Evolutionary conservation across 2,329 filamentous ascomycete species (phyloP).

Genomic region (Alternaria solani): DNA sequence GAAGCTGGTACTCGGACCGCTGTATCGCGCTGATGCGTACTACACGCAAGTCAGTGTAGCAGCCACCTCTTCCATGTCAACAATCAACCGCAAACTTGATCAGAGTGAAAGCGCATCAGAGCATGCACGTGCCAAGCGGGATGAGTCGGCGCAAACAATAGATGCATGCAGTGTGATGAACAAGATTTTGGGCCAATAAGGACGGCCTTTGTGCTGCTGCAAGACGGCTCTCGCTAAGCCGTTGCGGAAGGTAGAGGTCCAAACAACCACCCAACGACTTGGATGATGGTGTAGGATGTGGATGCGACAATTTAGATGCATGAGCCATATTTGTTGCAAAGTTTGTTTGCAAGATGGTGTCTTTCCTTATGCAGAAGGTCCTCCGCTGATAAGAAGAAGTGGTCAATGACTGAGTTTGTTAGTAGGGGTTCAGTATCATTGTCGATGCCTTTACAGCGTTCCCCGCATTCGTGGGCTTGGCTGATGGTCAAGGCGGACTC

Average conservation of each 20-base stretch:
- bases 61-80: not conserved
- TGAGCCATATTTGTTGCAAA: not conserved
- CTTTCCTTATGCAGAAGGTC: not conserved
- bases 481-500: not conserved
- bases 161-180: slow-evolving; percentile 14
- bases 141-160: not conserved
- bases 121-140: not conserved
- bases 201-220: not conserved
- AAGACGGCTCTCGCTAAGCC: slow-evolving; percentile 10
- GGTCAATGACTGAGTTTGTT: not conserved
- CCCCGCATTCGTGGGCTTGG: not conserved
- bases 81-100: not conserved
- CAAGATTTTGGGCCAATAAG: slow-evolving; percentile 4
- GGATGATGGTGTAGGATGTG: slow-evolving; percentile 4
- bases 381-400: not conserved
- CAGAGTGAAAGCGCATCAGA: not conserved
- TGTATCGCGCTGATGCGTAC: not conserved
- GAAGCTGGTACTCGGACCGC: not conserved
- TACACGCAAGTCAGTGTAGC: not conserved
- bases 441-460: not conserved
- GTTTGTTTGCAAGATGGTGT: not conserved
- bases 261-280: not conserved
- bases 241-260: slow-evolving; percentile 14
- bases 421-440: not conserved
- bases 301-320: not conserved